Evolutionary conservation across 192 early-diverging fungal species (phyloP).

Genomic region (Gaertneriomyces semiglobifer): DNA sequence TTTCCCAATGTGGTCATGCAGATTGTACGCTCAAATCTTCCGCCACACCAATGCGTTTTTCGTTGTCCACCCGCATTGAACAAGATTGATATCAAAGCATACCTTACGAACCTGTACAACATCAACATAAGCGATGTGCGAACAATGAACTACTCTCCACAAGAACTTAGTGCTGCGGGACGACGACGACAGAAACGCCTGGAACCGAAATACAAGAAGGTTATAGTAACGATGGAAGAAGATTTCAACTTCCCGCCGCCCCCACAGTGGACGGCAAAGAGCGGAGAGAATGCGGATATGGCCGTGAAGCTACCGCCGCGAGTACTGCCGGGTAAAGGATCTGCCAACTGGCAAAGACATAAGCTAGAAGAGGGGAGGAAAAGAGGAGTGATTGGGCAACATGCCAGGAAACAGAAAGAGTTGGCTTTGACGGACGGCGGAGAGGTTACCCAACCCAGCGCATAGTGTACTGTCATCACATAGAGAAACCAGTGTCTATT

Average conservation of each 20-base stretch:
- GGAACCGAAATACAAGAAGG: slow-evolving; percentile 55
- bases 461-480: no score
- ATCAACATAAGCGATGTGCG: slow-evolving; percentile 80
- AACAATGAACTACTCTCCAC: slow-evolving; percentile 71
- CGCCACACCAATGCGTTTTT: slow-evolving; percentile 87
- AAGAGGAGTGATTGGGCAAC: slow-evolving; percentile 2
- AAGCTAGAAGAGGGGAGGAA: slow-evolving; percentile 24
- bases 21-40: slow-evolving; percentile 72
- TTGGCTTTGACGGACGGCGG: no score
- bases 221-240: slow-evolving; percentile 66
- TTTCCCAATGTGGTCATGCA: slow-evolving; percentile 85
- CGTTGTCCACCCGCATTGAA: slow-evolving; percentile 82
- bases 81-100: slow-evolving; percentile 90
- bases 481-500: no score
- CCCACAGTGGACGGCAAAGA: slow-evolving; percentile 23
- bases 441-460: no score
- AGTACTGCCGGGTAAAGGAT: slow-evolving; percentile 4
- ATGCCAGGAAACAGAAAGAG: no score
- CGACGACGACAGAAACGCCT: slow-evolving; percentile 7
- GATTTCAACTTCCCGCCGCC: slow-evolving; percentile 62
- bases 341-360: slow-evolving; percentile 20
- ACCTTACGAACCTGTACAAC: slow-evolving; percentile 80
- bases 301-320: slow-evolving; percentile 28
- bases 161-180: slow-evolving; percentile 42
- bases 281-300: slow-evolving; percentile 7